These are phyloP conservation scores for Epichloe scottii DNA, from an alignment of 2,329 filamentous ascomycete genomes.

Conservation along the genomic window DNA sequence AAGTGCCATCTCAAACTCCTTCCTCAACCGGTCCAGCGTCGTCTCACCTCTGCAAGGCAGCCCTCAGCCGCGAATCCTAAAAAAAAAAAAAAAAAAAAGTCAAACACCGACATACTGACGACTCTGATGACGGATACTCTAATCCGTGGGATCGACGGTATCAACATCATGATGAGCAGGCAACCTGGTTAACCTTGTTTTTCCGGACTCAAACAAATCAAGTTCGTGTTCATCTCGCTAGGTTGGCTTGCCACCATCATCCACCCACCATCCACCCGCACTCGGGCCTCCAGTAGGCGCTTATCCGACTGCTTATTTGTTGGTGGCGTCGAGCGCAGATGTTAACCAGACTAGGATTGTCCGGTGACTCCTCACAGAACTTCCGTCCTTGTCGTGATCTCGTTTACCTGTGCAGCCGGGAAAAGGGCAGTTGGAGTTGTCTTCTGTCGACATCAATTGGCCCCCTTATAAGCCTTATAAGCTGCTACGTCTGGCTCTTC, in stretches of 20 bases:
- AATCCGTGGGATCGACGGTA: too few relatives aligned
- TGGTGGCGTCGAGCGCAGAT: constrained; percentile 1
- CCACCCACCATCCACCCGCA: background rate
- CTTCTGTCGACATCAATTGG: background rate
- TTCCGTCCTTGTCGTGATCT: background rate
- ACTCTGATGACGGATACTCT: too few relatives aligned
- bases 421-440: background rate
- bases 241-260: background rate
- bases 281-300: background rate
- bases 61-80: too few relatives aligned
- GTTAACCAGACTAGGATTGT: constrained; percentile 1
- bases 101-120: too few relatives aligned
- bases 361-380: constrained; percentile 6
- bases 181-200: too few relatives aligned
- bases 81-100: too few relatives aligned
- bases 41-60: too few relatives aligned
- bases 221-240: too few relatives aligned
- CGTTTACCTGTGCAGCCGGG: background rate
- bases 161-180: too few relatives aligned
- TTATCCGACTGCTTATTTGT: background rate
- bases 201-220: too few relatives aligned
- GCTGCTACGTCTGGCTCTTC: background rate
- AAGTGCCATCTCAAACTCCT: too few relatives aligned
- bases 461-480: background rate
- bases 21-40: too few relatives aligned